These are phyloP conservation scores for Apiospora koreana DNA, from an alignment of 2,329 filamentous ascomycete genomes.

Conservation along the genomic window DNA sequence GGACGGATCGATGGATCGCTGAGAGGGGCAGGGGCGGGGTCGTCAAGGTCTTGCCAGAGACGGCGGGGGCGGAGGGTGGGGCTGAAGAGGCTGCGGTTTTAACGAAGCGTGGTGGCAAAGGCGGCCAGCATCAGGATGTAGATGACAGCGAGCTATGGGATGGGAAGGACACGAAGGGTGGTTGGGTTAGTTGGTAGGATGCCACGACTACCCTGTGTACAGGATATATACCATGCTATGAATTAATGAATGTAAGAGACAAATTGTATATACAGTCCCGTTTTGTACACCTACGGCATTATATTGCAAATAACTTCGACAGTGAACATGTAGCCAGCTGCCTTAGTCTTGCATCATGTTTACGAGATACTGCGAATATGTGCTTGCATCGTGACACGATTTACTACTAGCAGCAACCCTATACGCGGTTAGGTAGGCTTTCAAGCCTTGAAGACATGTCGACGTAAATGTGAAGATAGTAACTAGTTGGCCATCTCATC, in stretches of 20 bases:
- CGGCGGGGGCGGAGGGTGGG: constrained; percentile 27
- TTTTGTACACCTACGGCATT: neutral
- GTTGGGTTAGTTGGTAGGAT: constrained; percentile 41
- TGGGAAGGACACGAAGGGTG: constrained; percentile 41
- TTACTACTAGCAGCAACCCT: no score
- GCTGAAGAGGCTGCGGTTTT: constrained; percentile 14
- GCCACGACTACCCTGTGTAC: neutral
- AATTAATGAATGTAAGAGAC: neutral
- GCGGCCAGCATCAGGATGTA: constrained; percentile 37
- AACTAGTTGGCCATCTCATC: no score
- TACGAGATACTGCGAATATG: no score
- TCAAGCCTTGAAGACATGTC: no score
- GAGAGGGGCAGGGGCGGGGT: constrained; percentile 60
- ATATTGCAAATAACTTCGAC: neutral
- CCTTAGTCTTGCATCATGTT: no score
- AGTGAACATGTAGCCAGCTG: neutral
- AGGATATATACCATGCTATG: neutral
- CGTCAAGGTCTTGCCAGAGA: constrained; percentile 45
- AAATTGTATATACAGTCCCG: neutral
- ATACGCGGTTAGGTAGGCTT: no score
- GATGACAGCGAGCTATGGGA: constrained; percentile 35
- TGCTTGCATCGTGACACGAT: no score
- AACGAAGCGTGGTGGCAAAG: constrained; percentile 11
- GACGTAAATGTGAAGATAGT: no score
- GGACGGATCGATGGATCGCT: constrained; percentile 63